Percentiles rank a stretch among this genome's conserved stretches.
These are phyloP conservation scores for Sporothrix sp. DNA, from an alignment of 2,329 filamentous ascomycete genomes.

Conservation along the genomic window DNA sequence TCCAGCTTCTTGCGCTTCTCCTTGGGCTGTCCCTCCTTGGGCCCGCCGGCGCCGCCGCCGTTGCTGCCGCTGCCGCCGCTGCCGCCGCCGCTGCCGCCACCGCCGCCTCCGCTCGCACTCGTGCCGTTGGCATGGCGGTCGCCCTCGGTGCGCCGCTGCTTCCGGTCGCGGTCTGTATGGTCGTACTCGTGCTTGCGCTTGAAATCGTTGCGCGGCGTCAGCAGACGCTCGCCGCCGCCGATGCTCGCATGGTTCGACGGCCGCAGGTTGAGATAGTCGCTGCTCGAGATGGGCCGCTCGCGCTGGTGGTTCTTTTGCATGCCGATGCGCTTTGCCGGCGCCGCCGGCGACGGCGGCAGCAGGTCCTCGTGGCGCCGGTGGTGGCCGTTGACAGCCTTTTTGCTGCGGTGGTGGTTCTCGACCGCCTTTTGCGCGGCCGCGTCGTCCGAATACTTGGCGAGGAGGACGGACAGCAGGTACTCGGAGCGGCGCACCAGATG, in stretches of 20 bases:
- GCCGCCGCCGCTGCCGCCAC: constrained; percentile 18
- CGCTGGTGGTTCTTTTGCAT: constrained; percentile 40
- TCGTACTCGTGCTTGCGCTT: constrained; percentile 54
- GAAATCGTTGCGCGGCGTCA: constrained; percentile 39
- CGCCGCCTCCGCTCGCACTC: constrained; percentile 18
- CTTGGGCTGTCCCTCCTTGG: constrained; percentile 25
- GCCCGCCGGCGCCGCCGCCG: constrained; percentile 20
- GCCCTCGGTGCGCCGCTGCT: constrained; percentile 39
- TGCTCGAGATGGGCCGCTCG: constrained; percentile 30
- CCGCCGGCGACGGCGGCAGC: constrained; percentile 54
- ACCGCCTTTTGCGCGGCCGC: constrained; percentile 66
- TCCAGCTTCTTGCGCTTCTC: constrained; percentile 29
- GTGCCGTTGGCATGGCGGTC: constrained; percentile 21
- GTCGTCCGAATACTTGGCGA: constrained; percentile 72
- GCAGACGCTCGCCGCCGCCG: constrained; percentile 35
- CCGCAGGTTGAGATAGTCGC: constrained; percentile 19
- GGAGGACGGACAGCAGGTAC: constrained; percentile 89
- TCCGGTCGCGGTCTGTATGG: constrained; percentile 39
- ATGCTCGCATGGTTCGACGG: constrained; percentile 12
- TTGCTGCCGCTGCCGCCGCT: constrained; percentile 20
- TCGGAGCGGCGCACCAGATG: constrained; percentile 91
- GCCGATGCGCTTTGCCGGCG: constrained; percentile 43
- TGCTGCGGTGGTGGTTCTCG: constrained; percentile 91
- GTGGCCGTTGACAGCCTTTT: constrained; percentile 64
- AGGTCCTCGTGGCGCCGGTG: constrained; percentile 47